phyloP scores from a whole-genome alignment of 2,329 filamentous ascomycete species.

The Alternaria sp. region DNA sequence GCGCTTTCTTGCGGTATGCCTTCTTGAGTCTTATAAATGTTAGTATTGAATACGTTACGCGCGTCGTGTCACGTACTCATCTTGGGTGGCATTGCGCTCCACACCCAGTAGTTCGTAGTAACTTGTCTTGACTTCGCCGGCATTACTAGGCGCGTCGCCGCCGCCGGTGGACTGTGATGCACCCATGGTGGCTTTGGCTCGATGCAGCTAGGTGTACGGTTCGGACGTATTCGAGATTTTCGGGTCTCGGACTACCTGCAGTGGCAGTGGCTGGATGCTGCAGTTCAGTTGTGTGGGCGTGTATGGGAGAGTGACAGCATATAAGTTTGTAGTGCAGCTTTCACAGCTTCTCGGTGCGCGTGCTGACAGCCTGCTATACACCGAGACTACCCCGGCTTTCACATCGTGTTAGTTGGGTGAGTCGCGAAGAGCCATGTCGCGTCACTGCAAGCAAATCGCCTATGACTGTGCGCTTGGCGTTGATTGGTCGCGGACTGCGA shows the following conservation, averaged over 20 bases:
- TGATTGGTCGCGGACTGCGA: slow-evolving; percentile 20
- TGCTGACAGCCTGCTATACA: background rate
- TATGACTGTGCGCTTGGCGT: slow-evolving; percentile 19
- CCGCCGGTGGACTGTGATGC: slow-evolving; percentile 53
- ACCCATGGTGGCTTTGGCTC: slow-evolving; percentile 48
- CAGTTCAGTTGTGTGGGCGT: background rate
- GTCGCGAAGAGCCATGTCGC: slow-evolving; percentile 8
- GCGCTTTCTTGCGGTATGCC: slow-evolving; percentile 86
- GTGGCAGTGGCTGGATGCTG: background rate
- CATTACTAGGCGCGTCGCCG: slow-evolving; percentile 24
- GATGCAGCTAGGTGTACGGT: slow-evolving; percentile 12
- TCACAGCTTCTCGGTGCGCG: background rate
- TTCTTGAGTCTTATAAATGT: slow-evolving; percentile 75
- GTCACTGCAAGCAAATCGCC: slow-evolving; percentile 5
- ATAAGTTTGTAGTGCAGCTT: background rate
- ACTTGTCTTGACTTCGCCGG: slow-evolving; percentile 66
- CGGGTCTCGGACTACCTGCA: slow-evolving; percentile 14
- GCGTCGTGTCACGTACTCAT: slow-evolving; percentile 66
- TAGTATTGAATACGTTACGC: background rate
- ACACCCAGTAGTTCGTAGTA: slow-evolving; percentile 87
- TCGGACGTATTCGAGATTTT: slow-evolving; percentile 10
- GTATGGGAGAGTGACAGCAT: background rate
- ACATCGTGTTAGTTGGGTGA: slow-evolving; percentile 1
- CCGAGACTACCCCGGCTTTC: background rate
- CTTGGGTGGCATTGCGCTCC: slow-evolving; percentile 74